Conservation (phyloP, 352 stramenopile species). For the Phytophthora boehmeriae region DNA sequence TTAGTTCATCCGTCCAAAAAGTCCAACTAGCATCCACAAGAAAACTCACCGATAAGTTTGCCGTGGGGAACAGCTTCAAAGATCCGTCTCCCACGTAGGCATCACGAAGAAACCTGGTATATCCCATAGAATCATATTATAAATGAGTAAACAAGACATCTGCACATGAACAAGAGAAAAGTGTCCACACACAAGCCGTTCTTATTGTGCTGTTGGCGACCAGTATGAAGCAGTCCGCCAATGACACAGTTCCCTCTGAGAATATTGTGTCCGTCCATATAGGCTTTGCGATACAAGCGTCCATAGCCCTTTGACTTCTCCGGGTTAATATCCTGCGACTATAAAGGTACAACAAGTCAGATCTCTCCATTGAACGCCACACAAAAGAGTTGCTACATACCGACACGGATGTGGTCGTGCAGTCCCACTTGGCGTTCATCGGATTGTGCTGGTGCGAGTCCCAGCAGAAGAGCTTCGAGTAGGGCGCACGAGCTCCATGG, state of each 20-base stretch:
- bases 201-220: slow-evolving; percentile 79
- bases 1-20: neutral
- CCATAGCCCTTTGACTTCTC: slow-evolving; percentile 60
- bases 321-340: slow-evolving; percentile 80
- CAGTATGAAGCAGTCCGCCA: slow-evolving; percentile 70
- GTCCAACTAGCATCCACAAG: neutral
- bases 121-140: slow-evolving; percentile 2
- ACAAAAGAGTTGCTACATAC: slow-evolving; percentile 33
- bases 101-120: slow-evolving; percentile 59
- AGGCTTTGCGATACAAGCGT: slow-evolving; percentile 80
- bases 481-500: slow-evolving; percentile 77
- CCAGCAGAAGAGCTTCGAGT: slow-evolving; percentile 82
- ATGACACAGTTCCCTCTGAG: slow-evolving; percentile 77
- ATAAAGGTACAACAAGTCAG: neutral
- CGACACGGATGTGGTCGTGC: slow-evolving; percentile 72
- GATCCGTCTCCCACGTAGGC: slow-evolving; percentile 74
- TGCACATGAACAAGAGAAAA: neutral
- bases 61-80: slow-evolving; percentile 72
- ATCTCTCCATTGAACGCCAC: slow-evolving; percentile 6
- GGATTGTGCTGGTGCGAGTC: slow-evolving; percentile 68
- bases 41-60: slow-evolving; percentile 52
- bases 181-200: slow-evolving; percentile 58
- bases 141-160: neutral
- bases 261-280: slow-evolving; percentile 79
- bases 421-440: slow-evolving; percentile 78